A percentile compares a stretch with the other conserved stretches of the same genome.
These are phyloP conservation scores for Hypoxylon intermedium DNA, from an alignment of 495 filamentous ascomycete species.

Conservation along the genomic window DNA sequence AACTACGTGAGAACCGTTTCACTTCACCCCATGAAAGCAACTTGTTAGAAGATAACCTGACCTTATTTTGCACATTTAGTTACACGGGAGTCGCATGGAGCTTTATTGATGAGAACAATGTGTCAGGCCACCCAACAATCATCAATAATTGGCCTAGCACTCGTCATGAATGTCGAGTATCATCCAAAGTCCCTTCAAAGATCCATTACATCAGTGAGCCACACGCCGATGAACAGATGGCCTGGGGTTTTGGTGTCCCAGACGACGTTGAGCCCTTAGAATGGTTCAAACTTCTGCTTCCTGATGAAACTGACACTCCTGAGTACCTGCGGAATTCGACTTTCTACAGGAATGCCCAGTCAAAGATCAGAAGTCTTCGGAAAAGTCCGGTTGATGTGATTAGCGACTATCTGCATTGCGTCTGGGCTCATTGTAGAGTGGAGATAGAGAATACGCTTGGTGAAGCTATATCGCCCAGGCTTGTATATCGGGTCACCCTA, in stretches of 20 bases:
- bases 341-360: constrained; percentile 8
- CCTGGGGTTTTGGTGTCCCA: constrained; percentile 40
- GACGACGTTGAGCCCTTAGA: constrained; percentile 17
- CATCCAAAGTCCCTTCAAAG: no score
- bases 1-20: constrained; percentile 27
- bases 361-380: not conserved
- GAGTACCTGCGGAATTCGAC: constrained; percentile 8
- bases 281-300: constrained; percentile 47
- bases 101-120: constrained; percentile 26
- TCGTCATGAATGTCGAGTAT: no score
- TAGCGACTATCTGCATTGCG: constrained; percentile 30
- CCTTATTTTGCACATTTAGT: not conserved
- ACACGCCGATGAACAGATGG: not conserved
- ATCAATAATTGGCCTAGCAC: not conserved
- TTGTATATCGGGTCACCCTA: constrained; percentile 10
- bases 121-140: constrained; percentile 24
- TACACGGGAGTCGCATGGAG: constrained; percentile 26
- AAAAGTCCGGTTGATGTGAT: constrained; percentile 31
- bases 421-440: constrained; percentile 35
- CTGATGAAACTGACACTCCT: constrained; percentile 36
- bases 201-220: no score
- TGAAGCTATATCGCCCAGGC: not conserved
- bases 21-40: not conserved
- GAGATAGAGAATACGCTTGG: constrained; percentile 20
- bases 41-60: not conserved